Evolutionary conservation across 169 alveolate species (phyloP), one percentile per base, ranked within the genome.

Genomic region (Plasmodium ovale): DNA sequence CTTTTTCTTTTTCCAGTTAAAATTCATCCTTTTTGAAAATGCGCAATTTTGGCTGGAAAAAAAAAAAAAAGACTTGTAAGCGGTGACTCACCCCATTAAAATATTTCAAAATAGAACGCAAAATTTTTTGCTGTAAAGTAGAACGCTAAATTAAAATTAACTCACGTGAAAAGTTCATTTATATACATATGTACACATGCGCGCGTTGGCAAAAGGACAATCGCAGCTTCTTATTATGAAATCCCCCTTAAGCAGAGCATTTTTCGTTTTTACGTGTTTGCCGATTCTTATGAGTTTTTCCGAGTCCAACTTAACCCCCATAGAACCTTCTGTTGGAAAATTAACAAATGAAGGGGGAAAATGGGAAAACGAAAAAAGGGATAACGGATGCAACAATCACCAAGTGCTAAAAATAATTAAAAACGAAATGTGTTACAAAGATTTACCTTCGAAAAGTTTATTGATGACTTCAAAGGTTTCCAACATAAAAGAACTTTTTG

Each of bases 391-490:
- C 42, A 54, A 16, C 16, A 82, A 65, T 56, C 19, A 53, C n/a
- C 31, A 49, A 16, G 7, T 82, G n/a, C 27, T 65, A 42, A 67
- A 65, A 33, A 37, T 82, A 82, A 31, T 65, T 16, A 82, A 64
- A 35, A 82, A 31, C 33, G 71, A 64, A 39, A 67, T 67, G 29
- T 51, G 84, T 42, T 25, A 33, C 42, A 56, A 82, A 7, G 35
- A 64, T 12, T 70, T 82, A 25, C 90, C 90, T 51, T 65, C 90
- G 23, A 16, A 37, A 29, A 64, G 29, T 65, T 60, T 82, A 37
- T 31, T 82, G 60, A 82, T 82, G 69, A 82, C 84, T 35, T 82
- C 90, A 51, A 65, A 31, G 49, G 31, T 23, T n/a, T 12, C 56
- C 49, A 33, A 82, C 39, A 82, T 82, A 82, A 67, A 49, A 49